These are phyloP conservation scores for Trichoderma sp. DNA, from an alignment of 2,329 filamentous ascomycete genomes.

Conservation along the genomic window DNA sequence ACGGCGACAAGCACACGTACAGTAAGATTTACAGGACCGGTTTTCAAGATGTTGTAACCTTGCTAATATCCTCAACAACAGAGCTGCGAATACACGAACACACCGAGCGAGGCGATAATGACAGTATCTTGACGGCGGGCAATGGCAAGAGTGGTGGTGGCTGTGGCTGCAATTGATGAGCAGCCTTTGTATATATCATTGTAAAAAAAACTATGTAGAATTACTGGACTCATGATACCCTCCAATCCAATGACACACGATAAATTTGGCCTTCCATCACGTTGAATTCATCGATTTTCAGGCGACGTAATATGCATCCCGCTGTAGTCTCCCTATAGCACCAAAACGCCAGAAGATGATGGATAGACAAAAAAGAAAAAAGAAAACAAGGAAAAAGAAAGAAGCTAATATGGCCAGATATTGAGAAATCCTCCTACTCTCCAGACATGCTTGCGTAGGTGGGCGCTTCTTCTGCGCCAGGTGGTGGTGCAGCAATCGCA, in stretches of 20 bases:
- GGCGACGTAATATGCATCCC: slow-evolving; percentile 5
- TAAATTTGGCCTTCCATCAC: not conserved
- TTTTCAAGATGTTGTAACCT: not conserved
- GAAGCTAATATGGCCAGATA: not conserved
- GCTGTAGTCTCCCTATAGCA: slow-evolving; percentile 28
- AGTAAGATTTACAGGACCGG: slow-evolving; percentile 49
- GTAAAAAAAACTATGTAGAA: slow-evolving; percentile 17
- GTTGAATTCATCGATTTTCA: not conserved
- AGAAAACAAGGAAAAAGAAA: too few relatives aligned
- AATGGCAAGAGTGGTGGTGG: slow-evolving; percentile 33
- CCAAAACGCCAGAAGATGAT: slow-evolving; percentile 31
- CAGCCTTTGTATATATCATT: slow-evolving; percentile 11
- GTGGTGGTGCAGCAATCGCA: slow-evolving; percentile 62
- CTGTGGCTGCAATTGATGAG: slow-evolving; percentile 35
- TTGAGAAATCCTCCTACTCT: slow-evolving; percentile 53
- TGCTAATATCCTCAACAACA: slow-evolving; percentile 38
- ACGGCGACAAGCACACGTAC: slow-evolving; percentile 50
- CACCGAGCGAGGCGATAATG: slow-evolving; percentile 91
- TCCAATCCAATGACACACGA: slow-evolving; percentile 15
- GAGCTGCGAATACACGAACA: slow-evolving; percentile 86
- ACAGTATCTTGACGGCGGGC: slow-evolving; percentile 72
- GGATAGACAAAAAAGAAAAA: not conserved
- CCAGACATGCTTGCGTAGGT: slow-evolving; percentile 85
- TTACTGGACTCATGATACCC: slow-evolving; percentile 28
- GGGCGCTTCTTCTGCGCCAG: slow-evolving; percentile 70